Evolutionary conservation across 73 alveolate genomes (phyloP).

Genomic region (Paramecium tetraurelia): DNA sequence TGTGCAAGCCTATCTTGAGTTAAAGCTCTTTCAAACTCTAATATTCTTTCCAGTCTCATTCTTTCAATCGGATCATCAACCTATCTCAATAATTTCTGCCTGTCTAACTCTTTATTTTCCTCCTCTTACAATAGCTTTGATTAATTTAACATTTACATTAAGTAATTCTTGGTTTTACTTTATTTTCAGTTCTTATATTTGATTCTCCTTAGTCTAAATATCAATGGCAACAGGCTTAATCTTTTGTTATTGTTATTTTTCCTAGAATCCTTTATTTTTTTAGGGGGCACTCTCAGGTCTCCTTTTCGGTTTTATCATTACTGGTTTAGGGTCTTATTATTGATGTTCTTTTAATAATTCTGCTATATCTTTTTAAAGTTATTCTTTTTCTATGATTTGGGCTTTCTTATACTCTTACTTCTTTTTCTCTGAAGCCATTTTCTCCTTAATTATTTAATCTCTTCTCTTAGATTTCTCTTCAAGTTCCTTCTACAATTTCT

Average conservation of each 20-base stretch:
- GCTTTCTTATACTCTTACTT: not conserved
- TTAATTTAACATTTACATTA: not conserved
- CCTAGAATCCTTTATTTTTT: not conserved
- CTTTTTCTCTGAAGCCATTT: not conserved
- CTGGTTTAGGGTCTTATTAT: not conserved
- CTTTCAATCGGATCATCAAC: slow-evolving; percentile 30
- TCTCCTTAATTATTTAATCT: not conserved
- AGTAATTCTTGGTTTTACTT: slow-evolving; percentile 2
- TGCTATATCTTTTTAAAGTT: not conserved
- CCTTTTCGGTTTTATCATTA: not conserved
- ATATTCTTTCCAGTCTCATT: not conserved
- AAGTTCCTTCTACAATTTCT: not conserved
- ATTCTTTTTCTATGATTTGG: not conserved
- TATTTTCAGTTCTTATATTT: not conserved
- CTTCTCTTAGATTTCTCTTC: not conserved
- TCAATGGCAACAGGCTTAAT: not conserved
- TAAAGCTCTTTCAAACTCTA: slow-evolving; percentile 30
- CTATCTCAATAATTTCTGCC: not conserved
- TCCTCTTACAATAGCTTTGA: not conserved
- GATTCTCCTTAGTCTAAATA: not conserved
- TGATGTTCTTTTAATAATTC: not conserved
- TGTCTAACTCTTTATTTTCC: not conserved
- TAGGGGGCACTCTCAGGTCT: not conserved
- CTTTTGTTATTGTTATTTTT: not conserved
- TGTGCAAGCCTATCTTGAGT: not conserved